Percentiles rank a stretch among this genome's conserved stretches.
Evolutionary conservation across 805 yeast species (phyloP).

Genomic region (Kazachstania taianensis): DNA sequence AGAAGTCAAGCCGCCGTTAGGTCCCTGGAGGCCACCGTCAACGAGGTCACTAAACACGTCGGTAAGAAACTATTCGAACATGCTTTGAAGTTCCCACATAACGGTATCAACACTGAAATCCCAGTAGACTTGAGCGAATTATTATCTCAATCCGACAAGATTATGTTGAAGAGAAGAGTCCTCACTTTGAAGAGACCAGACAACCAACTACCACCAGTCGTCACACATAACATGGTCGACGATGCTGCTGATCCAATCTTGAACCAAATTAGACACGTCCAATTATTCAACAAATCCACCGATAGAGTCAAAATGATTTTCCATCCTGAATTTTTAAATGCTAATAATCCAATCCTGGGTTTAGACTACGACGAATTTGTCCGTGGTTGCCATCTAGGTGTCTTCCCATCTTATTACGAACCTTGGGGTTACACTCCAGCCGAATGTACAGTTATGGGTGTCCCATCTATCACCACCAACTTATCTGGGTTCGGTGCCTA

Average conservation of each 20-base stretch:
- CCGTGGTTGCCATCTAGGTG: slow-evolving; percentile 95
- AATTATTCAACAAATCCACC: slow-evolving; percentile 76
- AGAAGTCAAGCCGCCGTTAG: slow-evolving; percentile 94
- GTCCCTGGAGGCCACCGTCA: slow-evolving; percentile 79
- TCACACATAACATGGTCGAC: slow-evolving; percentile 93
- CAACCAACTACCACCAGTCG: slow-evolving; percentile 85
- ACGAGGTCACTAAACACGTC: slow-evolving; percentile 75
- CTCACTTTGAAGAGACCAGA: slow-evolving; percentile 70
- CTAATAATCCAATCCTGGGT: slow-evolving; percentile 87
- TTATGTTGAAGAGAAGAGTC: slow-evolving; percentile 81
- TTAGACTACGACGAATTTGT: slow-evolving; percentile 96
- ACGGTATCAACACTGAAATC: slow-evolving; percentile 47
- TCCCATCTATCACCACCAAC: slow-evolving; percentile 96
- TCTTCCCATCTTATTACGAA: slow-evolving; percentile 95
- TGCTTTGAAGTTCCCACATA: slow-evolving; percentile 57
- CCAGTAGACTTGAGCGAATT: slow-evolving; percentile 72
- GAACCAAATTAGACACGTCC: slow-evolving; percentile 84
- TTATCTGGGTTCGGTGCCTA: slow-evolving; percentile 96
- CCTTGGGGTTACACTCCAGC: slow-evolving; percentile 99
- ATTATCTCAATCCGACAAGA: slow-evolving; percentile 81
- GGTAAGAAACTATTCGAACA: slow-evolving; percentile 85
- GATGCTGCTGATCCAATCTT: slow-evolving; percentile 86
- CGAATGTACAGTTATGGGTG: slow-evolving; percentile 99
- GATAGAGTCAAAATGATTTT: slow-evolving; percentile 92
- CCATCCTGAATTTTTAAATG: slow-evolving; percentile 94